Evolutionary conservation across 257 asterid species (phyloP).

Genomic region (Solanum paucissectum): DNA sequence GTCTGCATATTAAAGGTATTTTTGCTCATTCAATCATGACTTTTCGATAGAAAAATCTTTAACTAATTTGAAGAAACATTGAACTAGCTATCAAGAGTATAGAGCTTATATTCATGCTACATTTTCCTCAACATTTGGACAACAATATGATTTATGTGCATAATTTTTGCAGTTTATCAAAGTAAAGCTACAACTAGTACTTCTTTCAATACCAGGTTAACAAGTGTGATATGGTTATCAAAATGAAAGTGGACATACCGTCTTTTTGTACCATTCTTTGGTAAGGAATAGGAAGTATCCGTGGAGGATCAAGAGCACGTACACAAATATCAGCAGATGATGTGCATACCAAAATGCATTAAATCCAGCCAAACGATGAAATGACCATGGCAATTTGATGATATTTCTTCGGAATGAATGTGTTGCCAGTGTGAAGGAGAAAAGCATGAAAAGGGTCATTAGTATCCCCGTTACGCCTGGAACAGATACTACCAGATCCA

Average conservation of each 20-base stretch:
- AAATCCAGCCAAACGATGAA: constrained; percentile 67
- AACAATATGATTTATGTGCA: neutral
- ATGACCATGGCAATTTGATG: constrained; percentile 48
- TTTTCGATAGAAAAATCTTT: neutral
- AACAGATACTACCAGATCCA: constrained; percentile 21
- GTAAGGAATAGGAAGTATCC: constrained; percentile 62
- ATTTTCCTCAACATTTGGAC: neutral
- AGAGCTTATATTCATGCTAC: neutral
- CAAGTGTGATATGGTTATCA: neutral
- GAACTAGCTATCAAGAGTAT: neutral
- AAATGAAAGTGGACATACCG: constrained; percentile 30
- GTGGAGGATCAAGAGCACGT: constrained; percentile 57
- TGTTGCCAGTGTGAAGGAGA: constrained; percentile 59
- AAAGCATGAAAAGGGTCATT: constrained; percentile 46
- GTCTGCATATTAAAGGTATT: constrained; percentile 35
- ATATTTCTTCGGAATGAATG: constrained; percentile 67
- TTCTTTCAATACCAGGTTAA: neutral
- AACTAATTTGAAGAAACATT: neutral
- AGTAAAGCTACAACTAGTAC: neutral
- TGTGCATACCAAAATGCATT: constrained; percentile 93
- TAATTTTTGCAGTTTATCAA: neutral
- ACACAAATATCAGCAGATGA: constrained; percentile 62
- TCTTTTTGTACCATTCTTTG: constrained; percentile 57
- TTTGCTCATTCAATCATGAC: neutral
- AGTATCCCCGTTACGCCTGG: constrained; percentile 54